Base-by-base conservation (phyloP, 306 rosid species). In the Dalbergia cultrata region DNA sequence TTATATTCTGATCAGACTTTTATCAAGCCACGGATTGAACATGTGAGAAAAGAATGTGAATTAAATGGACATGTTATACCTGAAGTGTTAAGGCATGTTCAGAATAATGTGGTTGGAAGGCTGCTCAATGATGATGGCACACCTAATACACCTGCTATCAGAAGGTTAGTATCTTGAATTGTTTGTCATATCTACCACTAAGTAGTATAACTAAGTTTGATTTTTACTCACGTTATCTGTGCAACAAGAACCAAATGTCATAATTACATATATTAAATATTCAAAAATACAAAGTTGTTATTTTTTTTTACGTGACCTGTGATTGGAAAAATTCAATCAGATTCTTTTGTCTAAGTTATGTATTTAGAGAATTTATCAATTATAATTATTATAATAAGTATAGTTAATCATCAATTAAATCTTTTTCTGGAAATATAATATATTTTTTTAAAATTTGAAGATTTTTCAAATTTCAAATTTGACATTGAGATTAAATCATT, bases 1-100 rank as follows among this genome's bases (percentile, higher is more conserved):
- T 5, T 72, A 26, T 45, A 8, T 72, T 47, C 0, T 67, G 17
- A 79, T 7, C 21, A 86, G 89, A 47, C 44, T 26, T 86, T 86
- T 64, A 80, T 87, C 76, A 86, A 82, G 84, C 91, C 92, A 43
- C 88, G 92, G 91, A 80, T 87, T 52, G 83, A 85, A 77, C 82
- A 84, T 13, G 74, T 13, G 43, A 81, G 88, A 67, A 87, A 78
- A 79, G 84, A 87, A 76, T 74, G 82, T 0, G 82, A 81, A 13
- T 70, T 84, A 77, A 87, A 73, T 84, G 83, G 77, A 58, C 84
- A 65, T 54, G 82, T 87, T 49, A 72, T 84, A 74, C 82, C 86
- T 39, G 84, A 80, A 80, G 64, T 84, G 47, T 70, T 84, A 9
- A 70, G 53, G 39, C 82, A 80, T 70, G 78, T 71, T 71, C 82